These are phyloP conservation scores for Aschersonia sp. DNA, from an alignment of 2,329 filamentous ascomycete species.

Conservation along the genomic window DNA sequence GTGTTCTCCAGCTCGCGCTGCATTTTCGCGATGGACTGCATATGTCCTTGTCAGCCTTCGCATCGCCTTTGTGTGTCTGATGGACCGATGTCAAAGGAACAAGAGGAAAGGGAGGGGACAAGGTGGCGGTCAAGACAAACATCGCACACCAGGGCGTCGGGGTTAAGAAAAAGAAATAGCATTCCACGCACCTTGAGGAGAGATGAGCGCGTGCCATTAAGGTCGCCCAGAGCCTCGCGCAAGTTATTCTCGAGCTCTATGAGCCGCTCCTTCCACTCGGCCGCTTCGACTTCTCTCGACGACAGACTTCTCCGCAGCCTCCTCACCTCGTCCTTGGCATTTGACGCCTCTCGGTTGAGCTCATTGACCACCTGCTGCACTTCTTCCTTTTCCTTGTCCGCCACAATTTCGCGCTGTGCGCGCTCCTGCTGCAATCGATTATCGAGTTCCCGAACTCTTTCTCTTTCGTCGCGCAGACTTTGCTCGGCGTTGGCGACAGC, in stretches of 20 bases:
- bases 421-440: slow-evolving; percentile 67
- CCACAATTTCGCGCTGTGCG: slow-evolving; percentile 73
- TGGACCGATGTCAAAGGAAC: too few relatives aligned
- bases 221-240: slow-evolving; percentile 73
- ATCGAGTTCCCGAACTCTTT: slow-evolving; percentile 58
- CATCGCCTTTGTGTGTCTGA: neutral
- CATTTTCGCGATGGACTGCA: slow-evolving; percentile 66
- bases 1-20: slow-evolving; percentile 80
- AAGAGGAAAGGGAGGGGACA: too few relatives aligned
- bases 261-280: slow-evolving; percentile 80
- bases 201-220: slow-evolving; percentile 73
- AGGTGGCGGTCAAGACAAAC: too few relatives aligned
- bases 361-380: slow-evolving; percentile 89
- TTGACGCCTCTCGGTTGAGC: slow-evolving; percentile 70
- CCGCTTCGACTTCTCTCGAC: slow-evolving; percentile 74
- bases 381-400: slow-evolving; percentile 83
- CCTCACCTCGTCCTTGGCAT: slow-evolving; percentile 74
- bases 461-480: slow-evolving; percentile 70
- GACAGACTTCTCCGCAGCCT: slow-evolving; percentile 71
- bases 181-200: slow-evolving; percentile 51
- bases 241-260: slow-evolving; percentile 84
- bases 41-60: neutral
- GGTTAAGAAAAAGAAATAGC: too few relatives aligned
- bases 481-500: slow-evolving; percentile 68
- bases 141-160: too few relatives aligned